Percentiles rank a stretch among this genome's conserved stretches.
These are phyloP conservation scores for Phytophthora sojae DNA, from an alignment of 352 stramenopile species.

Conservation along the genomic window DNA sequence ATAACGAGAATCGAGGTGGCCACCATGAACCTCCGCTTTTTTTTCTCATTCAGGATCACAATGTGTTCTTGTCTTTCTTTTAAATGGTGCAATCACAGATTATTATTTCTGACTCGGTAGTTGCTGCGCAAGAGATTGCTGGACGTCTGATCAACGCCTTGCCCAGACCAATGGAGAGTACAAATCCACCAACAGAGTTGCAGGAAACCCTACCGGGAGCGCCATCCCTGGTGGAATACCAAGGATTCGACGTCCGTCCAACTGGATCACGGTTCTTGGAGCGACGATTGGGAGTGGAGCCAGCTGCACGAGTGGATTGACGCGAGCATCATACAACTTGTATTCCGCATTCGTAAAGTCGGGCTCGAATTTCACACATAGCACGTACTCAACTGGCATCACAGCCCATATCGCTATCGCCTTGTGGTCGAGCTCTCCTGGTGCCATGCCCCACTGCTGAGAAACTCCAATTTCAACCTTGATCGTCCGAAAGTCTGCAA, in stretches of 20 bases:
- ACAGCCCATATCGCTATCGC: constrained; percentile 40
- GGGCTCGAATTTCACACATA: constrained; percentile 47
- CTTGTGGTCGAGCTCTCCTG: constrained; percentile 51
- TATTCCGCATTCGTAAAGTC: constrained; percentile 49
- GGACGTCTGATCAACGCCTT: constrained; percentile 28
- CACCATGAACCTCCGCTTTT: too few relatives aligned
- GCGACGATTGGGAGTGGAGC: too few relatives aligned
- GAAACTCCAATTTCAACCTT: constrained; percentile 49
- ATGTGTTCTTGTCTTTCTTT: too few relatives aligned
- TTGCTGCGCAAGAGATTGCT: constrained; percentile 13
- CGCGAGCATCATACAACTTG: constrained; percentile 58
- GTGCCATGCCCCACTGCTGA: constrained; percentile 44
- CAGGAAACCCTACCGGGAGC: constrained; percentile 38
- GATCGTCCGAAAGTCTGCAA: constrained; percentile 47
- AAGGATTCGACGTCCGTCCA: constrained; percentile 48
- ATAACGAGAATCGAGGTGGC: too few relatives aligned
- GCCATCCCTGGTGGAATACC: constrained; percentile 42
- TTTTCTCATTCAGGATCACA: too few relatives aligned
- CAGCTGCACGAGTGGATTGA: constrained; percentile 37
- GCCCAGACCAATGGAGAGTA: constrained; percentile 40
- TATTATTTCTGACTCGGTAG: too few relatives aligned
- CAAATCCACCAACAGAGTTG: constrained; percentile 48
- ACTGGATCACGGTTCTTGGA: constrained; percentile 43
- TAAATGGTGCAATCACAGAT: too few relatives aligned
- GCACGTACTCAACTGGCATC: constrained; percentile 51